Evolutionary conservation across 371 early-diverging fungal genomes (phyloP).

Genomic region (Syncephalis fuscata): DNA sequence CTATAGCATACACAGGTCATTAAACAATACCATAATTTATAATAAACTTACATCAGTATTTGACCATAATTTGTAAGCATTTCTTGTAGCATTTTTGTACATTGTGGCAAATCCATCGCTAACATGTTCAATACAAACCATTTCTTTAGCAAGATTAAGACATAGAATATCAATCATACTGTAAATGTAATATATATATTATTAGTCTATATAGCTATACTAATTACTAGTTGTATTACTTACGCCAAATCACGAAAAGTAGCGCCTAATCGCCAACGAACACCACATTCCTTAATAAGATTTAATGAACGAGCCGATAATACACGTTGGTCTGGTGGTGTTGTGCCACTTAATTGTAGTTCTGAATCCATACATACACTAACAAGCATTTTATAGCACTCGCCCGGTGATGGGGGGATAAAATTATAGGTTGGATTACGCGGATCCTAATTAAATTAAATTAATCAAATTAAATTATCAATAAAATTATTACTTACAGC

Average conservation of each 20-base stretch:
- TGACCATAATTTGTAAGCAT: conserved; percentile 20
- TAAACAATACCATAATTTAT: not conserved
- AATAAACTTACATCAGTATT: conserved; percentile 26
- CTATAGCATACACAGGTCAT: not conserved
- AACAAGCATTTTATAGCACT: too few relatives aligned
- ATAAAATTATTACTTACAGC: too few relatives aligned
- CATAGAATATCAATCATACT: not conserved
- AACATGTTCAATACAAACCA: conserved; percentile 9
- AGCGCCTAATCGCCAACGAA: conserved; percentile 5
- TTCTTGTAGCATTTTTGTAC: conserved; percentile 23
- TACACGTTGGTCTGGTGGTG: too few relatives aligned
- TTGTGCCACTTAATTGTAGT: too few relatives aligned
- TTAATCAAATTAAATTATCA: too few relatives aligned
- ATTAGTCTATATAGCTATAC: too few relatives aligned
- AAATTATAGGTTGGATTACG: too few relatives aligned
- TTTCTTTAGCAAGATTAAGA: not conserved
- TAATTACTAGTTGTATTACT: not conserved
- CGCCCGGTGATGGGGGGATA: too few relatives aligned
- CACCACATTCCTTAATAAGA: conserved; percentile 5
- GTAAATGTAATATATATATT: not conserved
- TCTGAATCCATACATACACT: too few relatives aligned
- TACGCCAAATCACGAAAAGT: conserved; percentile 5
- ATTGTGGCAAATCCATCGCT: conserved; percentile 23
- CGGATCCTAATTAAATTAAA: too few relatives aligned
- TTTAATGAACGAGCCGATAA: not conserved